Percentiles rank a stretch among this genome's conserved stretches.
These are phyloP conservation scores for Saitozyma podzolica DNA, from an alignment of 768 basidiomycete genomes.

Conservation along the genomic window DNA sequence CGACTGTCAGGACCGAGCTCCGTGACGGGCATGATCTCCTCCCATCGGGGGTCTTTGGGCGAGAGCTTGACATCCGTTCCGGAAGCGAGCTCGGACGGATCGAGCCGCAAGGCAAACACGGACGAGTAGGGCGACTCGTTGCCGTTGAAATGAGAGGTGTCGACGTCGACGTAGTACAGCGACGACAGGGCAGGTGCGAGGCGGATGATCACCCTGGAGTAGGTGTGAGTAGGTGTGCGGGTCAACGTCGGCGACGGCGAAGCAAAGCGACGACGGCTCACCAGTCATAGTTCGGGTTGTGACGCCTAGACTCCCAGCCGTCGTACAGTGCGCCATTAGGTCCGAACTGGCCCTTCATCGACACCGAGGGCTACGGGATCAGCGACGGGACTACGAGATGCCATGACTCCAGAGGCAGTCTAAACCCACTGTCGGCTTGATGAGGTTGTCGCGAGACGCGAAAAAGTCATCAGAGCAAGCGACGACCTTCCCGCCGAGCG, in stretches of 20 bases:
- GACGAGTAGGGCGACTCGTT: slow-evolving; percentile 68
- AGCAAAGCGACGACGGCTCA: slow-evolving; percentile 47
- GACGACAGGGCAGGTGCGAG: slow-evolving; percentile 70
- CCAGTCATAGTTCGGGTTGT: slow-evolving; percentile 90
- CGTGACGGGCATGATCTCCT: slow-evolving; percentile 71
- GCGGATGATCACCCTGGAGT: slow-evolving; percentile 78
- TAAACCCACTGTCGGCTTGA: slow-evolving; percentile 71
- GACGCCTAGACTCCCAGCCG: slow-evolving; percentile 90
- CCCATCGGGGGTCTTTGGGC: slow-evolving; percentile 58
- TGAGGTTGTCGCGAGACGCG: slow-evolving; percentile 76
- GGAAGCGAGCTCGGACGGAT: background rate
- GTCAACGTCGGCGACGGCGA: background rate
- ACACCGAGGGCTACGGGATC: slow-evolving; percentile 69
- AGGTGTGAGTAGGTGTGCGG: background rate
- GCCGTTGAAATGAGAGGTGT: slow-evolving; percentile 94
- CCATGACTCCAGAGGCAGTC: background rate
- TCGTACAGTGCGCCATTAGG: slow-evolving; percentile 90
- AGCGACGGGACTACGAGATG: background rate
- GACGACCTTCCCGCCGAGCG: slow-evolving; percentile 72
- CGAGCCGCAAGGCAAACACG: slow-evolving; percentile 61
- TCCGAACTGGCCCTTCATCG: slow-evolving; percentile 93
- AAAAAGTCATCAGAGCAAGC: slow-evolving; percentile 95
- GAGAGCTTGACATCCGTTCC: slow-evolving; percentile 10
- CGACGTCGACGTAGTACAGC: slow-evolving; percentile 83
- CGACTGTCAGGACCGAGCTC: slow-evolving; percentile 78